These are phyloP conservation scores for Aureobasidium sp. DNA, from an alignment of 2,329 filamentous ascomycete genomes.

Conservation along the genomic window DNA sequence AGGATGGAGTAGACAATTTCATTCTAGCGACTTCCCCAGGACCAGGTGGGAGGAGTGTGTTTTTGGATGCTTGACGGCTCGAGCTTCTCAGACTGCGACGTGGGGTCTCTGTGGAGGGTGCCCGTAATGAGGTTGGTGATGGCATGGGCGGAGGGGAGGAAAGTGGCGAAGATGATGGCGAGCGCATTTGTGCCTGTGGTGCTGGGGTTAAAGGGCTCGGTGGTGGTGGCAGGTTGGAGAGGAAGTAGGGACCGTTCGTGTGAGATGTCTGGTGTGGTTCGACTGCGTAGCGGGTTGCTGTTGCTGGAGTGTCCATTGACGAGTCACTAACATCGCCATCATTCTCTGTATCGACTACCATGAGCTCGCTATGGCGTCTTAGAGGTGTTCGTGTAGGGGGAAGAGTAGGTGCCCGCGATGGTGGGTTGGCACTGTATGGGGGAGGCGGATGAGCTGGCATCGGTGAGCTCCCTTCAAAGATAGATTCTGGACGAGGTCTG, in stretches of 20 bases:
- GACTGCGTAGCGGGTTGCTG: slow-evolving; percentile 1
- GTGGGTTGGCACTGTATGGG: slow-evolving; percentile 7
- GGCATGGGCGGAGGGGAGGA: slow-evolving; percentile 12
- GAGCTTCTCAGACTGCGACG: background rate
- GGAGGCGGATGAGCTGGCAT: slow-evolving; percentile 14
- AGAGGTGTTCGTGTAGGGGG: background rate
- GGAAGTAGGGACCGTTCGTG: slow-evolving; percentile 8
- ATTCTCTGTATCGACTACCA: slow-evolving; percentile 7
- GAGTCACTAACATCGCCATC: slow-evolving; percentile 18
- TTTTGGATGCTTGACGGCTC: background rate
- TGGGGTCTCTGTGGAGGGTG: background rate
- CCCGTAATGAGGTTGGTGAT: background rate
- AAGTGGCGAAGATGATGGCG: slow-evolving; percentile 1
- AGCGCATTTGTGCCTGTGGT: slow-evolving; percentile 4
- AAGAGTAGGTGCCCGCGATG: background rate
- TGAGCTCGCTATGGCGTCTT: background rate
- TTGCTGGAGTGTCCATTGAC: slow-evolving; percentile 2
- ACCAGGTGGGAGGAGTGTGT: background rate
- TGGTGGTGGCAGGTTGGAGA: background rate
- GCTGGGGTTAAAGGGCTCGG: background rate
- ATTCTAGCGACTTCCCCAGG: background rate
- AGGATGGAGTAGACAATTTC: background rate
- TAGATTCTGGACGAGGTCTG: background rate
- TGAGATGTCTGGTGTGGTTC: background rate
- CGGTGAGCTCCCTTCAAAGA: background rate